Percentiles rank a stretch among this genome's conserved stretches.
Conservation (phyloP, 2,329 filamentous ascomycete species). For the Leptographium radiaticola region DNA sequence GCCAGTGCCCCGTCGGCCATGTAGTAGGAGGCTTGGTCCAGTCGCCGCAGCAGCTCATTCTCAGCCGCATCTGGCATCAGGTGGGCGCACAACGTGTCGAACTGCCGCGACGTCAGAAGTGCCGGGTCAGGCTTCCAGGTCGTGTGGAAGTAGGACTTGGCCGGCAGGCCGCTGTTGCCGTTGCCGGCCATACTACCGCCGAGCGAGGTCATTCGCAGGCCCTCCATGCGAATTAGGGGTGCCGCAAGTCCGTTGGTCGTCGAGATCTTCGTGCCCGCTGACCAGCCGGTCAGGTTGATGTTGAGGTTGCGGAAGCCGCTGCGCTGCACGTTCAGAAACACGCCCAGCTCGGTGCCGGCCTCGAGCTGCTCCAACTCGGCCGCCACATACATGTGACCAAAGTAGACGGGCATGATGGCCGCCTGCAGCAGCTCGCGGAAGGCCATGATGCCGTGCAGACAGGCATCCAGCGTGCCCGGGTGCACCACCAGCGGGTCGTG, state of each 20-base stretch:
- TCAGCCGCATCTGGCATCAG: slow-evolving; percentile 6
- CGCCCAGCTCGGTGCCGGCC: slow-evolving; percentile 5
- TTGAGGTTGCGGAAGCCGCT: slow-evolving; percentile 11
- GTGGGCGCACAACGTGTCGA: slow-evolving; percentile 8
- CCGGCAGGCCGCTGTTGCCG: not conserved
- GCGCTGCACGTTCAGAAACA: slow-evolving; percentile 7
- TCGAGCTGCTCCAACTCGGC: not conserved
- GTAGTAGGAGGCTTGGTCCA: slow-evolving; percentile 10
- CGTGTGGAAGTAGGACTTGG: slow-evolving; percentile 11
- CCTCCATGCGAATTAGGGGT: slow-evolving; percentile 10
- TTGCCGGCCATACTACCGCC: slow-evolving; percentile 6
- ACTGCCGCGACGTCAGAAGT: slow-evolving; percentile 6
- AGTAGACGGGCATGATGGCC: slow-evolving; percentile 13
- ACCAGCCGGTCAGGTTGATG: slow-evolving; percentile 10
- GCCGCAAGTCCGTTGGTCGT: not conserved
- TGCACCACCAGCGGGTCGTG: slow-evolving; percentile 11
- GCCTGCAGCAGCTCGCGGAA: slow-evolving; percentile 10
- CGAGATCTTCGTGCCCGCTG: not conserved
- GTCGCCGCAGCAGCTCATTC: slow-evolving; percentile 4
- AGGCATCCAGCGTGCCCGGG: slow-evolving; percentile 13
- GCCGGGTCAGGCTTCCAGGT: slow-evolving; percentile 9
- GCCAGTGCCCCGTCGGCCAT: slow-evolving; percentile 9
- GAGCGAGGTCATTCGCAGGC: slow-evolving; percentile 11
- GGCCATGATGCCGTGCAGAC: slow-evolving; percentile 12
- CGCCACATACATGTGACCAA: slow-evolving; percentile 8